These are phyloP conservation scores for Boletus huronensis DNA, from an alignment of 768 basidiomycete genomes.

Conservation along the genomic window DNA sequence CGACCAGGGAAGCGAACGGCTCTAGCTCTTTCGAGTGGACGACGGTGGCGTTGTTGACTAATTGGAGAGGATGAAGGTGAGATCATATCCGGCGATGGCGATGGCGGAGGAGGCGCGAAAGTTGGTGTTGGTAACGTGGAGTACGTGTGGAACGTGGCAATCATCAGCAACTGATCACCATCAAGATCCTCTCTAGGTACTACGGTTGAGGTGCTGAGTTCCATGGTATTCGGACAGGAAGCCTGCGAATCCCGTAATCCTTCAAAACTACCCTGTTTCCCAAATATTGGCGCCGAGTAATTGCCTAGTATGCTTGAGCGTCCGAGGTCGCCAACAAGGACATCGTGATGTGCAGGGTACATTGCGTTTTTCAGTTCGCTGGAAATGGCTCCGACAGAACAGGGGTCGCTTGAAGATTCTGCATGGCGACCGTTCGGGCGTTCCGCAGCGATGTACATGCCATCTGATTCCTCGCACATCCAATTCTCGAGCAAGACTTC, in stretches of 20 bases:
- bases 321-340: neutral
- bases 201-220: constrained; percentile 5
- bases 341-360: neutral
- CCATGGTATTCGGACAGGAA: constrained; percentile 12
- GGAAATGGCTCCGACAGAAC: neutral
- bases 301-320: neutral
- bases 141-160: constrained; percentile 23
- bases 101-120: constrained; percentile 31
- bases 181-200: constrained; percentile 15
- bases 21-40: constrained; percentile 31
- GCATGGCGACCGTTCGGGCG: neutral
- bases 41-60: constrained; percentile 23
- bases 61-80: constrained; percentile 21
- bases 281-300: neutral
- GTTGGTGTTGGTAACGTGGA: constrained; percentile 26
- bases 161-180: constrained; percentile 15
- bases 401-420: neutral
- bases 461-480: constrained; percentile 2
- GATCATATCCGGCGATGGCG: constrained; percentile 25
- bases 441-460: neutral
- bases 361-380: neutral
- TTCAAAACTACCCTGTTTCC: constrained; percentile 2
- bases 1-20: constrained; percentile 32
- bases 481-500: constrained; percentile 1
- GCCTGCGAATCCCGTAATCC: constrained; percentile 15